Evolutionary conservation across 1,284 basidiomycete species (phyloP), one percentile per base, ranked within the genome.

Genomic region (Xerocomus minutiporus): DNA sequence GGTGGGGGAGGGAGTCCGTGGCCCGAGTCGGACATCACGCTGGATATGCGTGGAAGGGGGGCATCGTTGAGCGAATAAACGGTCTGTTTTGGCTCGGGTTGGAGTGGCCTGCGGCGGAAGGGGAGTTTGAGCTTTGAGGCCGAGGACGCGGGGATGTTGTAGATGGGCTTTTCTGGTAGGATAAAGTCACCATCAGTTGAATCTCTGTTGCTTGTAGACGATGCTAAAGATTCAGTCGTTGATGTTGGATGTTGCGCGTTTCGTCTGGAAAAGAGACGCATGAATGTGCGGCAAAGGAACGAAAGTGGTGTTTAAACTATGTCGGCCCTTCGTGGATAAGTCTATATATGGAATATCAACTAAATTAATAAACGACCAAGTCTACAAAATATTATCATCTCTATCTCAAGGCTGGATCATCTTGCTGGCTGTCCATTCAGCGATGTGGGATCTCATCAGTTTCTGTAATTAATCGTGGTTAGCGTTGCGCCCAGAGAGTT

Each of bases 1-100:
- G 83, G 83, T 2, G 84, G 82, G 3, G 69, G 73, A 5, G 62
- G 62, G 23, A 78, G 62, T 26, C 48, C 64, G 34, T 70, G 65
- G 15, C 69, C 72, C 4, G 73, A 61, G 51, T 76, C 70, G 13
- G 76, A 75, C 8, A 60, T 66, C 23, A 71, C 66, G 44, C 60
- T 57, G 2, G 72, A 65, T 51, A 67, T 57, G 46, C 61, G 56
- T 13, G 62, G 53, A 15, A 5, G 29, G 23, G 12, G 9, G 42
- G 2, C 31, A 8, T 43, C 35, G 15, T 36, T 36, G 35, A 36
- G 35, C 15, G 35, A 36, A 15, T 36, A 36, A 15, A 36, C 35
- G 15, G 15, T 8, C 35, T 36, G 35, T 8, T n/a, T n/a, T 17
- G 26, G 41, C n/a, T 43, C 26, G 17, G 26, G 26, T 5, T n/a